Evolutionary conservation across 768 basidiomycete genomes (phyloP).

Genomic region (Saitozyma sp.): DNA sequence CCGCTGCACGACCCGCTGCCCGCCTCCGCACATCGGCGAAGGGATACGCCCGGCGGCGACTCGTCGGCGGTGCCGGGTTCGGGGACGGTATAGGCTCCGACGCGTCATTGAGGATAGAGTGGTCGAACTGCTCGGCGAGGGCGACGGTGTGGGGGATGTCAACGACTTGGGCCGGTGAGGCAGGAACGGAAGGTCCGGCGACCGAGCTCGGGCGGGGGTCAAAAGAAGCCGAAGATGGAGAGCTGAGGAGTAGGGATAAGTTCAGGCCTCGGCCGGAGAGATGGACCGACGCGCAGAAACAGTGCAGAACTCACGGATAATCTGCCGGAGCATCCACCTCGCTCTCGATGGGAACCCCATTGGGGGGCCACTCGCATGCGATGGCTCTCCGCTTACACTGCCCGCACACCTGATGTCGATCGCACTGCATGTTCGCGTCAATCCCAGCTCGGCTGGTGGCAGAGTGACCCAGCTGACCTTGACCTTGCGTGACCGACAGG

Average conservation of each 20-base stretch:
- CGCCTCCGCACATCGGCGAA: too few species aligned
- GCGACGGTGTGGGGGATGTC: slow-evolving; percentile 6
- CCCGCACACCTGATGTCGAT: slow-evolving; percentile 1
- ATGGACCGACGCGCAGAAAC: not conserved
- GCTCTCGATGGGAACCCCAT: not conserved
- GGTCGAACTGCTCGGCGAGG: slow-evolving; percentile 7
- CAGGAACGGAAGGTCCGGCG: not conserved
- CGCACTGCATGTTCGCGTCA: not conserved
- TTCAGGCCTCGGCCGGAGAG: not conserved
- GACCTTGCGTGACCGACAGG: slow-evolving; percentile 4
- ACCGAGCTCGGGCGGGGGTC: not conserved
- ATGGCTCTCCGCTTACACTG: slow-evolving; percentile 1
- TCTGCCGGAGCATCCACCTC: not conserved
- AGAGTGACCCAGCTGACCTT: not conserved
- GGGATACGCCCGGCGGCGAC: too few species aligned
- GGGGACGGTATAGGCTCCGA: too few species aligned
- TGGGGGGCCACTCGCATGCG: slow-evolving; percentile 2
- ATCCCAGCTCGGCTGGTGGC: not conserved
- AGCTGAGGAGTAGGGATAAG: not conserved
- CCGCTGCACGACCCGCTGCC: not conserved
- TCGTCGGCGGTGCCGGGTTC: too few species aligned
- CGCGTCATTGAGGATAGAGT: slow-evolving; percentile 4
- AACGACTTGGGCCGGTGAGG: not conserved
- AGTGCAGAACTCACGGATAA: not conserved
- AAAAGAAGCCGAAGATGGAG: not conserved